Evolutionary conservation across 371 early-diverging fungal species (phyloP).

Genomic region (Lichtheimia ornata): DNA sequence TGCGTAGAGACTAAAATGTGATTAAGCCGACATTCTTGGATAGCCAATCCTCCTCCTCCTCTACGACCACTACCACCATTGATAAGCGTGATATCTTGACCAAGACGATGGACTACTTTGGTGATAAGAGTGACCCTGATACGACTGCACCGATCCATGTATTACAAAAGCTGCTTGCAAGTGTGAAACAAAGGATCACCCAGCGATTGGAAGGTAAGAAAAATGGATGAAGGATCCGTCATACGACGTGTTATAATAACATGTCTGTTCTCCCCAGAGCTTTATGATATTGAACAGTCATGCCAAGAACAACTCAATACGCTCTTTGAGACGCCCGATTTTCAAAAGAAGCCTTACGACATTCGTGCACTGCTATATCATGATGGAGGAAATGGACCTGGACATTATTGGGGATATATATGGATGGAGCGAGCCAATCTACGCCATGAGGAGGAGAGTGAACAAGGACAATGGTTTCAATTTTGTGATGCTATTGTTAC

Average conservation of each 20-base stretch:
- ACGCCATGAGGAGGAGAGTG: constrained; percentile 7
- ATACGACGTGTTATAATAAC: not conserved
- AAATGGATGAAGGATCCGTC: not conserved
- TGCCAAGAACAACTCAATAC: constrained; percentile 9
- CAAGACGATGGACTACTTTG: constrained; percentile 25
- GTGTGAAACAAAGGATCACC: constrained; percentile 12
- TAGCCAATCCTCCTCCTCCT: not conserved
- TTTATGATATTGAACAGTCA: constrained; percentile 15
- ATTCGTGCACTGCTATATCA: constrained; percentile 39
- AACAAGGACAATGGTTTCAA: constrained; percentile 35
- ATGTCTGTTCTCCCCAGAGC: constrained; percentile 6
- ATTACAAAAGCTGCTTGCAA: constrained; percentile 4
- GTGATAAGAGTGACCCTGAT: constrained; percentile 2
- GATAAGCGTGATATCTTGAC: constrained; percentile 23
- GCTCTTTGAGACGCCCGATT: constrained; percentile 26
- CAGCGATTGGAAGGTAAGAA: constrained; percentile 21
- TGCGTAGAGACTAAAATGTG: not conserved
- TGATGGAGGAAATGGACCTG: constrained; percentile 42
- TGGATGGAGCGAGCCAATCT: constrained; percentile 24
- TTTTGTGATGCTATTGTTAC: constrained; percentile 45
- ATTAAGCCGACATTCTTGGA: not conserved
- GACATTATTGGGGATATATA: constrained; percentile 51
- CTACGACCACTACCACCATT: not conserved
- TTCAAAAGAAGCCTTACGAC: constrained; percentile 31
- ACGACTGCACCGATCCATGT: not conserved